Evolutionary conservation across 768 basidiomycete genomes (phyloP).

Genomic region (Cystobasidium ongulense): DNA sequence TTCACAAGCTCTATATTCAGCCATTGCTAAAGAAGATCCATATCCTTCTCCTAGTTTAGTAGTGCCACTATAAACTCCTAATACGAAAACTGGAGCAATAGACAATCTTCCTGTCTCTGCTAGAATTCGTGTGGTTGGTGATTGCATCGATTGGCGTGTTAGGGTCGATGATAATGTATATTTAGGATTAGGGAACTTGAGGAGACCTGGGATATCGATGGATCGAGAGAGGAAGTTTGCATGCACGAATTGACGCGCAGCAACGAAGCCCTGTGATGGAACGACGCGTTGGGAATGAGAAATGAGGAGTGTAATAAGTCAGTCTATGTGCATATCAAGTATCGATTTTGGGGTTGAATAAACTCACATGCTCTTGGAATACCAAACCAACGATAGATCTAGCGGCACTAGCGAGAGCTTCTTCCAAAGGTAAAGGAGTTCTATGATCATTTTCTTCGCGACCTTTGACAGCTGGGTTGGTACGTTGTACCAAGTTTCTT

Average conservation of each 20-base stretch:
- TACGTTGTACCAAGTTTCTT: not conserved
- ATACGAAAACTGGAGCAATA: constrained; percentile 84
- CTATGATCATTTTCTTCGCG: constrained; percentile 13
- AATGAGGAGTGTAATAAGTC: too few species aligned
- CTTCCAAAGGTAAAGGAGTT: constrained; percentile 52
- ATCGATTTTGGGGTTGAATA: too few species aligned
- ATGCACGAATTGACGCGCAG: constrained; percentile 82
- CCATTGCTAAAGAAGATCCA: constrained; percentile 87
- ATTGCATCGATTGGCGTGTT: constrained; percentile 48
- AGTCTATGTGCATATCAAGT: too few species aligned
- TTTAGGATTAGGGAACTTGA: constrained; percentile 77
- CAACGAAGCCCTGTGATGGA: constrained; percentile 52
- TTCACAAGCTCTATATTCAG: constrained; percentile 83
- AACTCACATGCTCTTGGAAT: constrained; percentile 68
- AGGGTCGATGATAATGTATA: constrained; percentile 66
- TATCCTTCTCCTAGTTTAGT: constrained; percentile 84
- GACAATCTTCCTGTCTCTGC: constrained; percentile 88
- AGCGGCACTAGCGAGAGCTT: constrained; percentile 79
- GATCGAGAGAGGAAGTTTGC: constrained; percentile 78
- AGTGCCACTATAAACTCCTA: constrained; percentile 82
- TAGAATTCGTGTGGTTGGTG: constrained; percentile 54
- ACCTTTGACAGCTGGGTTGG: constrained; percentile 43
- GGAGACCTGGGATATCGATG: constrained; percentile 66
- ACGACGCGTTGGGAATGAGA: not conserved
- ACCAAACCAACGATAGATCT: constrained; percentile 78